These are phyloP conservation scores for Thielaviopsis punctulata DNA, from an alignment of 2,329 filamentous ascomycete species.

Conservation along the genomic window DNA sequence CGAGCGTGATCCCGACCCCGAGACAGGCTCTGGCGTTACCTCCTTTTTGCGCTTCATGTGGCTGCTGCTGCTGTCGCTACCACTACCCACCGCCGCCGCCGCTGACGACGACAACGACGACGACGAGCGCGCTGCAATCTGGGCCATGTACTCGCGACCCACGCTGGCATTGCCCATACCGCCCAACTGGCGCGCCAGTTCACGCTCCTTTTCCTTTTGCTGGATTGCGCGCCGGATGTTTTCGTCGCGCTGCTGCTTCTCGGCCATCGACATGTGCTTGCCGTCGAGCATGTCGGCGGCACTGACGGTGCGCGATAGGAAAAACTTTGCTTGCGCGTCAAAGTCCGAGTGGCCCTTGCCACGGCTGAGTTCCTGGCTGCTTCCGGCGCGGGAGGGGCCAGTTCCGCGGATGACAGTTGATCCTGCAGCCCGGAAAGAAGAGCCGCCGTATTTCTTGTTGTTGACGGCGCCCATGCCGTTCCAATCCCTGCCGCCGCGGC, in stretches of 20 bases:
- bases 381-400: neutral
- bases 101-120: no score
- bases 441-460: conserved; percentile 26
- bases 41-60: neutral
- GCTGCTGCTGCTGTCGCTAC: conserved; percentile 13
- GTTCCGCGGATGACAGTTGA: neutral
- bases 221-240: conserved; percentile 46
- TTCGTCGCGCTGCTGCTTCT: conserved; percentile 46
- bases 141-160: conserved; percentile 52
- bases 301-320: conserved; percentile 31
- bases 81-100: no score
- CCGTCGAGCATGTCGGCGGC: conserved; percentile 49
- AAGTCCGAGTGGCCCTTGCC: conserved; percentile 34
- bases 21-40: conserved; percentile 13
- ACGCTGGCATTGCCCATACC: conserved; percentile 36
- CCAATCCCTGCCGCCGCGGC: conserved; percentile 18
- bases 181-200: conserved; percentile 51
- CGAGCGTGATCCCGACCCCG: conserved; percentile 25
- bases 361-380: conserved; percentile 5
- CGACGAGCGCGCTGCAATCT: neutral
- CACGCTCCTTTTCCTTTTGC: conserved; percentile 52
- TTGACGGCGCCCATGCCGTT: conserved; percentile 17
- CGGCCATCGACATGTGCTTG: conserved; percentile 23
- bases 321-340: conserved; percentile 40
- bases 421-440: conserved; percentile 25